Evolutionary conservation across 805 yeast genomes (phyloP).

Genomic region (Ogataea zsoltii): DNA sequence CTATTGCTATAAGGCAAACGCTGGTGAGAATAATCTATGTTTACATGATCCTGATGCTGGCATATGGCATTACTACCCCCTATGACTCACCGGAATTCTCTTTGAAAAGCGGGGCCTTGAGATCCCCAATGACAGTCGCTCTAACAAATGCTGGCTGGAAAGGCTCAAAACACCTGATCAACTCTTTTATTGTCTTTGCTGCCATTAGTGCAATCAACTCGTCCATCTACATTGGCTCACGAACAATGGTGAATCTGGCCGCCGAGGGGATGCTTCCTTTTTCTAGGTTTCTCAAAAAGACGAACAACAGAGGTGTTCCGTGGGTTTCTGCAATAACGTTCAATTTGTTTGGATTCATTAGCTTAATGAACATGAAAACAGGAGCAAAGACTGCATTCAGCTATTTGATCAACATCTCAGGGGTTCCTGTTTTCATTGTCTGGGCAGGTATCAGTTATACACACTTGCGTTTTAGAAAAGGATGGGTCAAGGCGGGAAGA

Average conservation of each 20-base stretch:
- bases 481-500: slow-evolving; percentile 44
- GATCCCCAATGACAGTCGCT: slow-evolving; percentile 50
- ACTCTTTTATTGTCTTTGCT: slow-evolving; percentile 64
- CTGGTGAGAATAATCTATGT: slow-evolving; percentile 54
- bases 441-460: slow-evolving; percentile 63
- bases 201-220: slow-evolving; percentile 70
- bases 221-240: slow-evolving; percentile 65
- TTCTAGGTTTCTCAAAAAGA: slow-evolving; percentile 44
- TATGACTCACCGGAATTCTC: slow-evolving; percentile 49
- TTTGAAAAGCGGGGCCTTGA: slow-evolving; percentile 41
- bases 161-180: slow-evolving; percentile 51
- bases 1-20: slow-evolving; percentile 54
- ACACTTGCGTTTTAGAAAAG: slow-evolving; percentile 57
- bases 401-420: slow-evolving; percentile 63
- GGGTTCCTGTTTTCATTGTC: slow-evolving; percentile 67
- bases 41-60: slow-evolving; percentile 53
- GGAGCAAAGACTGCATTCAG: slow-evolving; percentile 62
- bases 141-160: slow-evolving; percentile 50
- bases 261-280: slow-evolving; percentile 46
- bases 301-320: slow-evolving; percentile 63
- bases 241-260: slow-evolving; percentile 66
- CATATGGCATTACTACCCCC: slow-evolving; percentile 61
- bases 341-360: slow-evolving; percentile 56
- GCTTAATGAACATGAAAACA: slow-evolving; percentile 56
- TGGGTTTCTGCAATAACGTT: slow-evolving; percentile 55